Percentiles rank a stretch among this genome's conserved stretches.
Conservation (phyloP, 2,329 filamentous ascomycete species). For the Xylariomycetidae sp. region DNA sequence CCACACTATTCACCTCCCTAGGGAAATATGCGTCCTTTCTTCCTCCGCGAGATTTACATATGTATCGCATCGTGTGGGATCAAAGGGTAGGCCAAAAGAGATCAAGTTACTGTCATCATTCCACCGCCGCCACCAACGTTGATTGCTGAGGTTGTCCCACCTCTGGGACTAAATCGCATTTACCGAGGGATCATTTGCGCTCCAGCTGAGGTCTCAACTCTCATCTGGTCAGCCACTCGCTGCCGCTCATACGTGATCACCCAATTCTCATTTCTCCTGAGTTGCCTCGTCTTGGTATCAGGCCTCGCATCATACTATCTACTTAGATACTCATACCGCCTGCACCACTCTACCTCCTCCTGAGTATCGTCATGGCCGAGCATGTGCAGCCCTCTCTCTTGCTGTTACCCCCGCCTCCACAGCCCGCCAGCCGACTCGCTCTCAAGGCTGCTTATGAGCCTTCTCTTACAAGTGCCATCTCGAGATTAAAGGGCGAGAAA, state of each 20-base stretch:
- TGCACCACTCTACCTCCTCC: too few relatives aligned
- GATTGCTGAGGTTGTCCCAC: background rate
- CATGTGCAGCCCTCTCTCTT: conserved; percentile 44
- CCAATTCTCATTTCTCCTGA: too few relatives aligned
- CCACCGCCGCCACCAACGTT: too few relatives aligned
- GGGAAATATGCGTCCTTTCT: too few relatives aligned
- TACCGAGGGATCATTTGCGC: background rate
- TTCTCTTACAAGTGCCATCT: conserved; percentile 51
- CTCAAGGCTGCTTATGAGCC: conserved; percentile 57
- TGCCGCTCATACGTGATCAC: too few relatives aligned
- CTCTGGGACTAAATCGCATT: background rate
- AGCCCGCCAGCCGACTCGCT: conserved; percentile 43
- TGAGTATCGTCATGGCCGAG: background rate
- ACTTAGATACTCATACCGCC: too few relatives aligned
- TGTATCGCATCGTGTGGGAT: too few relatives aligned
- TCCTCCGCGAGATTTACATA: too few relatives aligned
- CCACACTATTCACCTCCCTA: too few relatives aligned
- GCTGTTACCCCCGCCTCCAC: conserved; percentile 59
- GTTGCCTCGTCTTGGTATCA: too few relatives aligned
- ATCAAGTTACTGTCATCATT: conserved; percentile 1
- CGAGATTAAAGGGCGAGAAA: conserved; percentile 37
- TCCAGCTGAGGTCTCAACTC: background rate
- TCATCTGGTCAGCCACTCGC: background rate
- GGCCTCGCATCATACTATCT: too few relatives aligned
- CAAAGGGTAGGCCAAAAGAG: background rate